Conservation (phyloP, 2,329 filamentous ascomycete genomes). For the Nigrograna mackinnonii region DNA sequence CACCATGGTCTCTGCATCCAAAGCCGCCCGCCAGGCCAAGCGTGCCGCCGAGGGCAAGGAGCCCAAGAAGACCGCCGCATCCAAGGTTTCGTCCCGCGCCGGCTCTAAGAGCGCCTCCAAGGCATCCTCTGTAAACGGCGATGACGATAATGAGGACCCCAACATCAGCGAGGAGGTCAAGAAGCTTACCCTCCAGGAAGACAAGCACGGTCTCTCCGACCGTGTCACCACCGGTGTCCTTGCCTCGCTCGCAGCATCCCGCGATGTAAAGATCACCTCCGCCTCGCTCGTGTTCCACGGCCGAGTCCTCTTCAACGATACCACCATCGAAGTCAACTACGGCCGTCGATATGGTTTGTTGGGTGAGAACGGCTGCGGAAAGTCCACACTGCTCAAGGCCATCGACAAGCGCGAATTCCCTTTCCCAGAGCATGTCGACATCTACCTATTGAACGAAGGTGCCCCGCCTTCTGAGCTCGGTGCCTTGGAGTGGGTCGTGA, state of each 20-base stretch:
- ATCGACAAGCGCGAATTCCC: constrained; percentile 94
- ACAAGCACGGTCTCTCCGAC: constrained; percentile 94
- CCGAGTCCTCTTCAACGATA: constrained; percentile 91
- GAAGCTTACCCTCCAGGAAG: constrained; percentile 89
- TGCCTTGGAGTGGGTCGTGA: constrained; percentile 96
- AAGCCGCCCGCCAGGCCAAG: constrained; percentile 70
- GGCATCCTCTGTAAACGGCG: constrained; percentile 70
- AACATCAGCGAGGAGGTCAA: constrained; percentile 74
- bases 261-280: constrained; percentile 97
- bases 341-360: constrained; percentile 92
- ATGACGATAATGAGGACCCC: constrained; percentile 69
- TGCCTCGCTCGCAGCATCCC: constrained; percentile 78
- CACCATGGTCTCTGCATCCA: constrained; percentile 69
- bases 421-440: constrained; percentile 94
- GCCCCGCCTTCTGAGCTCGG: constrained; percentile 86
- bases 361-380: constrained; percentile 98
- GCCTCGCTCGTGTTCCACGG: constrained; percentile 96
- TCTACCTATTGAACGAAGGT: constrained; percentile 97
- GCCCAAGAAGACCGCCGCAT: constrained; percentile 75
- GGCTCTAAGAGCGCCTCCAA: constrained; percentile 65
- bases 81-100: constrained; percentile 71
- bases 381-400: constrained; percentile 95
- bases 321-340: constrained; percentile 89
- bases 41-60: constrained; percentile 69
- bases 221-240: constrained; percentile 98